Evolutionary conservation across 768 basidiomycete genomes (phyloP).

Genomic region (Amanita polypyramis): DNA sequence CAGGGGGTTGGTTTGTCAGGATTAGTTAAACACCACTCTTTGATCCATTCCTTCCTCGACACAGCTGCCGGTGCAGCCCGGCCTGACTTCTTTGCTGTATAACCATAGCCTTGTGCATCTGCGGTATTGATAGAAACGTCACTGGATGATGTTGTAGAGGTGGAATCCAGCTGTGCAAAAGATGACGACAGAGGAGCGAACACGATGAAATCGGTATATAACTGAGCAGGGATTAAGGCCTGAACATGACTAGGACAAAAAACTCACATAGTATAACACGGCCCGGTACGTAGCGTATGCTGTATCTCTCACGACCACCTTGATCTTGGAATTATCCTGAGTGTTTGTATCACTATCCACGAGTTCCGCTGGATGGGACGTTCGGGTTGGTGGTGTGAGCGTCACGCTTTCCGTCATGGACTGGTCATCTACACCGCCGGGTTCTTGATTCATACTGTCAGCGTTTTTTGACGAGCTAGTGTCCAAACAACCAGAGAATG

Average conservation of each 20-base stretch:
- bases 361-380: neutral
- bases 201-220: constrained; percentile 77
- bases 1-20: constrained; percentile 57
- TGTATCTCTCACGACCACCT: constrained; percentile 38
- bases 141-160: constrained; percentile 17
- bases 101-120: constrained; percentile 19
- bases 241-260: neutral
- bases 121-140: constrained; percentile 18
- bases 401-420: neutral
- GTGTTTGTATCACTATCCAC: neutral
- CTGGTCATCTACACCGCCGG: neutral
- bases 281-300: constrained; percentile 35
- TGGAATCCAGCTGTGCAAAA: constrained; percentile 26
- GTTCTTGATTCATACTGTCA: neutral
- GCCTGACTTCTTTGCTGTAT: constrained; percentile 12
- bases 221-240: constrained; percentile 25
- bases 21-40: constrained; percentile 51
- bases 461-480: neutral
- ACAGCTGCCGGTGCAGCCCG: constrained; percentile 15
- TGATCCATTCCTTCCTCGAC: constrained; percentile 57
- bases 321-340: constrained; percentile 11
- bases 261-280: constrained; percentile 64
- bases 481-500: neutral
- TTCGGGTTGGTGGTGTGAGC: neutral
- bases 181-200: constrained; percentile 80